Base-by-base conservation (phyloP, 2,329 filamentous ascomycete genomes). In the Paecilomyces sp. region DNA sequence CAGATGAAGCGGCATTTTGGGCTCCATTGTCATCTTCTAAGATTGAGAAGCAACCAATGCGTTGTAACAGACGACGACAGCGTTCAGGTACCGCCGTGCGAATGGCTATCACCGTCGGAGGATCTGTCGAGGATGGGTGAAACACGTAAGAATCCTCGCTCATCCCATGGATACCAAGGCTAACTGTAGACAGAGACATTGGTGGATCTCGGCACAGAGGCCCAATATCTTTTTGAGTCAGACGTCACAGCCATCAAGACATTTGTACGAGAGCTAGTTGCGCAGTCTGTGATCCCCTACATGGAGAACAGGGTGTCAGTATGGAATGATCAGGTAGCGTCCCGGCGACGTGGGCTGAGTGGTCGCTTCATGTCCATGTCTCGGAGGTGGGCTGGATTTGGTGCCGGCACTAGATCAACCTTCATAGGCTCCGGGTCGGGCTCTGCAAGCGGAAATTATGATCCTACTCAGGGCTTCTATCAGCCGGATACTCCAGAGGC, bases 1-100 rank as follows among this genome's bases (percentile, higher is more conserved):
- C 91, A 97, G 74, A 99, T 99, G 95, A 99, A 97, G 76, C 87
- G 94, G n/a, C 91, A 97, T 76, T 91, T 99, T 64, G 94, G 94
- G 1, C 80, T 97, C 55, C 92, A 99, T 75, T 99, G 94, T 71
- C 94, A 99, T 75, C 81, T 99, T 11, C 80, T 99, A 34, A 83
- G 95, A 63, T 79, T 99, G 56, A 85, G 93, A 66, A 95, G 91
- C 68, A 89, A 86, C 41, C 89, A 92, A 70, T 93, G 91, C 73
- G 88, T 91, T 36, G 86, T 92, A 63, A 92, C 91, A 1, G 94
- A 97, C 72, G 92, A 97, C 71, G 93, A 97, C 70, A 93, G 90
- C 68, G 85, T 91, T 67, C 85, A 87, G 57, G 81, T 97, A 24
- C 91, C 93, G 1, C 83, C 85, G 24, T 91, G 88, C 70, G 89